Percentiles rank a stretch among this genome's conserved stretches.
These are phyloP conservation scores for Cokeromyces recurvatus DNA, from an alignment of 371 early-diverging fungal genomes.

Conservation along the genomic window DNA sequence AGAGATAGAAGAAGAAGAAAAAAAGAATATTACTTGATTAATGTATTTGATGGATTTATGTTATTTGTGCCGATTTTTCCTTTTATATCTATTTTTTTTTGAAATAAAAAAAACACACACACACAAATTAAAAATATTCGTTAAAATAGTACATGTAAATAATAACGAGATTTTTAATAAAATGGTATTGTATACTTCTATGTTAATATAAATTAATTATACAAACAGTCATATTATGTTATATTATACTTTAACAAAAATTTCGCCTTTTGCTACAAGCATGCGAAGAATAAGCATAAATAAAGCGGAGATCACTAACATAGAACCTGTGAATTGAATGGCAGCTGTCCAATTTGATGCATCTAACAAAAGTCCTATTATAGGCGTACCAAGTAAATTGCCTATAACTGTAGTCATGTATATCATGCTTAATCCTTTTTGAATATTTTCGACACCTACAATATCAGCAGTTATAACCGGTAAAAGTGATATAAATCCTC, in stretches of 20 bases:
- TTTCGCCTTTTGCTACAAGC: constrained; percentile 11
- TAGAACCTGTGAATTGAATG: constrained; percentile 47
- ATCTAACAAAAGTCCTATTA: constrained; percentile 39
- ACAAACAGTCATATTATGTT: too few relatives aligned
- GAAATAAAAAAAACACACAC: too few relatives aligned
- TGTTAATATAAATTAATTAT: too few relatives aligned
- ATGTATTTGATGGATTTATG: too few relatives aligned
- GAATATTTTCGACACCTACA: constrained; percentile 40
- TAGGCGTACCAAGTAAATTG: constrained; percentile 41
- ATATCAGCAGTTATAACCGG: constrained; percentile 48
- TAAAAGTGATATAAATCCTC: constrained; percentile 45
- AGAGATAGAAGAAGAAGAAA: too few relatives aligned
- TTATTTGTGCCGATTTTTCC: too few relatives aligned
- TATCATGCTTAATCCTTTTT: constrained; percentile 24
- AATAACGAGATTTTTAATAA: too few relatives aligned
- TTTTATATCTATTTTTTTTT: too few relatives aligned
- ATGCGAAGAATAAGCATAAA: constrained; percentile 17
- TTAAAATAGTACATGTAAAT: too few relatives aligned
- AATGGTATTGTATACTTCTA: too few relatives aligned
- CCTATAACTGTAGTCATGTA: constrained; percentile 41
- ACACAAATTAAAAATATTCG: too few relatives aligned
- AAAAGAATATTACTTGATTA: too few relatives aligned
- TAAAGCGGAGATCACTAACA: constrained; percentile 24
- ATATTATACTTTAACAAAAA: constrained; percentile 17
- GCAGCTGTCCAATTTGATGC: constrained; percentile 41